Evolutionary conservation across 805 yeast species (phyloP).

Genomic region (Candida adriatica): DNA sequence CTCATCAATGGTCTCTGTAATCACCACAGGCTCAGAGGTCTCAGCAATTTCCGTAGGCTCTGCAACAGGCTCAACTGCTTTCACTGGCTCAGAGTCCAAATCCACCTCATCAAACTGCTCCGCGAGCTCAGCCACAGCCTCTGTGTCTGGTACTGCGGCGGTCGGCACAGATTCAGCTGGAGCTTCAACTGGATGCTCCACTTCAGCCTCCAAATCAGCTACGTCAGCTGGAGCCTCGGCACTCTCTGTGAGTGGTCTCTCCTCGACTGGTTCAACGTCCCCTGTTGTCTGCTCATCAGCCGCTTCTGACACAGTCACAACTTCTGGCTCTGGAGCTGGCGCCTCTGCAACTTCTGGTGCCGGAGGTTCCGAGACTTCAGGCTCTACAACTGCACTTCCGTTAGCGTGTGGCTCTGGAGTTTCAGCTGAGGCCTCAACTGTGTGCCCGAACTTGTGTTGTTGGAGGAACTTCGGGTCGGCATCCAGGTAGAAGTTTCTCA

Average conservation of each 20-base stretch:
- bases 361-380: constrained; percentile 5
- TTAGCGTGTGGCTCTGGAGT: constrained; percentile 21
- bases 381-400: constrained; percentile 12
- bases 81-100: not conserved
- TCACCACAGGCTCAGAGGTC: too few relatives aligned
- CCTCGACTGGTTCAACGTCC: too few relatives aligned
- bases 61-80: not conserved
- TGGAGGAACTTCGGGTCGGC: constrained; percentile 37
- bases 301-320: not conserved
- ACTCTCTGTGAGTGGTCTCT: not conserved
- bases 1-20: constrained; percentile 9
- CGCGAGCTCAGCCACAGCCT: constrained; percentile 4
- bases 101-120: too few relatives aligned
- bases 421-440: too few relatives aligned
- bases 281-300: too few relatives aligned
- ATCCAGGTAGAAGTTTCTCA: constrained; percentile 74
- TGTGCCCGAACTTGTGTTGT: constrained; percentile 42
- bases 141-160: constrained; percentile 1
- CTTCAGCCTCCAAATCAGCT: not conserved
- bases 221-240: constrained; percentile 1
- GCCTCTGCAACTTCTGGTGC: constrained; percentile 7
- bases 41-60: constrained; percentile 1
- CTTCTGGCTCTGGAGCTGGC: not conserved
- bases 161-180: constrained; percentile 7
- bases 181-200: constrained; percentile 11